Base-by-base conservation (phyloP, 176 grass and related monocot genomes). In the Triticum turgidum region DNA sequence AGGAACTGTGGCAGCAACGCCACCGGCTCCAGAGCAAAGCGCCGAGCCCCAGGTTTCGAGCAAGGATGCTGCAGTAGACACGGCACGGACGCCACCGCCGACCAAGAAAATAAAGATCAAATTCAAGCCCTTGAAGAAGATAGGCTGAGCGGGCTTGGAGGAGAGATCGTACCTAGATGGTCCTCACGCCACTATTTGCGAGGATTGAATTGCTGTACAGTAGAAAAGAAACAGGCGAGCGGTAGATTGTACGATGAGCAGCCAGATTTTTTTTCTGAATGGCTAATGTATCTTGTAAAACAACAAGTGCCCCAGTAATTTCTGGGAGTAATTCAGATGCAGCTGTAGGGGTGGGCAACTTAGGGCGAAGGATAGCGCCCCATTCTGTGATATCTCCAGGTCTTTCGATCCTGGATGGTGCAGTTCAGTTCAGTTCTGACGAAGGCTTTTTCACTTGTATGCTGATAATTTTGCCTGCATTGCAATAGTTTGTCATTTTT, bases 101-200 rank as follows among this genome's bases (percentile, higher is more conserved):
- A 88, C 82, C 11, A 91, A 92, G 47, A 92, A 86, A 83, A 89
- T 97, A 85, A 87, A 91, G 81, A 97, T 97, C 71, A 92, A 78
- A 89, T 86, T 97, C 54, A 97, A 94, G 73, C 89, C 86, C 70
- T 47, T 91, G 44, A 24, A 51, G 49, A 87, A 87, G 69, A 84
- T 68, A 24, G 30, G 29, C 80, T 35, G 32, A 35, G 34, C 4
- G 34, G 34, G 4, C 4, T 35, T 35, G 34, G 34, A 35, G 32
- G 32, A 65, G 4, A 62, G 76, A 51, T 37, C 63, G 37, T 52
- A 54, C 15, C 15, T 54, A 54, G n/a, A 76, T 24, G 69, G 49
- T 77, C 81, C 13, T 9, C 29, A 33, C 21, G 37, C 51, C 61
- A 64, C 69, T 62, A 34, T 91, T 82, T 88, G 30, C 20, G 62